Percentiles rank a stretch among this genome's conserved stretches.
These are phyloP conservation scores for Ceratocystis harringtonii DNA, from an alignment of 2,329 filamentous ascomycete genomes.

Conservation along the genomic window DNA sequence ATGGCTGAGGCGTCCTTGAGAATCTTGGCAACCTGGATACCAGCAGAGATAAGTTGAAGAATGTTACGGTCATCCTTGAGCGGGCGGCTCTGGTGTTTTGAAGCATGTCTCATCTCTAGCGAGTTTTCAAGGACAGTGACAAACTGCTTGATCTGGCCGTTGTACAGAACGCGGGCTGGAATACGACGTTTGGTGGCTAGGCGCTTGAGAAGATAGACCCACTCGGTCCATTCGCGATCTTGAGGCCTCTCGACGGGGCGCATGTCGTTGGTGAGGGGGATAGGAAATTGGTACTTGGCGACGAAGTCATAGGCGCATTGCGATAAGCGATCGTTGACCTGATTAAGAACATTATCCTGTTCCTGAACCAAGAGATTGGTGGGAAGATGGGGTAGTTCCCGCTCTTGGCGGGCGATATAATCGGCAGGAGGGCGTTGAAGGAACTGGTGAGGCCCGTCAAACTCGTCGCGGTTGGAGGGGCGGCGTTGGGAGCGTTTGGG, in stretches of 20 bases:
- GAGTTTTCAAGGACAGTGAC: constrained; percentile 80
- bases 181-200: constrained; percentile 76
- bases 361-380: constrained; percentile 72
- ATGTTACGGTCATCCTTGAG: constrained; percentile 83
- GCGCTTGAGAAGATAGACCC: constrained; percentile 75
- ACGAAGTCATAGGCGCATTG: constrained; percentile 83
- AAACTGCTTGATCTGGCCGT: constrained; percentile 82
- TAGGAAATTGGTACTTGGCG: constrained; percentile 80
- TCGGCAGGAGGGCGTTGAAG: constrained; percentile 56
- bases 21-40: constrained; percentile 76
- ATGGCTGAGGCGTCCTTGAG: constrained; percentile 71
- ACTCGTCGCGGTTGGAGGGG: constrained; percentile 72
- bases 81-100: constrained; percentile 67
- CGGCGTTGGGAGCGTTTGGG: constrained; percentile 46
- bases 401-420: constrained; percentile 60
- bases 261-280: constrained; percentile 71
- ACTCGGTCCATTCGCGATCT: constrained; percentile 81
- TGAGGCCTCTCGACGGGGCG: constrained; percentile 57
- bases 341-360: constrained; percentile 64
- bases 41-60: constrained; percentile 72
- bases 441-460: constrained; percentile 75
- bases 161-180: constrained; percentile 68
- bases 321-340: constrained; percentile 72
- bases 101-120: constrained; percentile 72
- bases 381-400: constrained; percentile 66